These are phyloP conservation scores for Xerocomellus intermedius DNA, from an alignment of 768 basidiomycete genomes.

Conservation along the genomic window DNA sequence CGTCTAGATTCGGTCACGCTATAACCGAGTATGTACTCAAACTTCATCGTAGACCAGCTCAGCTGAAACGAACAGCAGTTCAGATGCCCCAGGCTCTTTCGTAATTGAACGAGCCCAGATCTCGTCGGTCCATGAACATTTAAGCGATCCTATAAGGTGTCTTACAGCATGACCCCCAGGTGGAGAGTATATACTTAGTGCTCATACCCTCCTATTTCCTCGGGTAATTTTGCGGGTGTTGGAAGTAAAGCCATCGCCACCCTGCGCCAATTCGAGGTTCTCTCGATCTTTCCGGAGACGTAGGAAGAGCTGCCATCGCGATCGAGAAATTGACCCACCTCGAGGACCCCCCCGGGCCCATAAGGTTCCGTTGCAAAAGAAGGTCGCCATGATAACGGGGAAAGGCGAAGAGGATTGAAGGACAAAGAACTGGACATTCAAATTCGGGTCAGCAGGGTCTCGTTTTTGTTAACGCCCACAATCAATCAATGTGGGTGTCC, in stretches of 20 bases:
- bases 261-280: conserved; percentile 33
- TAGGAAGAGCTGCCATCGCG: neutral
- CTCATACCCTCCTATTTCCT: too few species aligned
- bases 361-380: neutral
- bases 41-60: neutral
- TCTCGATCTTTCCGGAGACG: conserved; percentile 14
- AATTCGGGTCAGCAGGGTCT: neutral
- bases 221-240: neutral
- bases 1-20: conserved; percentile 37
- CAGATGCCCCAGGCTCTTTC: neutral
- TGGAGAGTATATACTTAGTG: neutral
- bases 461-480: neutral
- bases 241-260: conserved; percentile 41
- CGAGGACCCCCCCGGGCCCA: too few species aligned
- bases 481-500: neutral
- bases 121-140: neutral
- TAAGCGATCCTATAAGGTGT: neutral
- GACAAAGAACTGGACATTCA: neutral
- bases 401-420: neutral
- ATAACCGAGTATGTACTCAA: conserved; percentile 32
- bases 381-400: neutral
- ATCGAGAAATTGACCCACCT: neutral
- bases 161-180: neutral
- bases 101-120: neutral
- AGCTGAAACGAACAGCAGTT: neutral